Evolutionary conservation across 2,329 filamentous ascomycete genomes (phyloP), one percentile per base, ranked within the genome.

Genomic region (Ophiognomonia clavigignenti-juglandacearum): DNA sequence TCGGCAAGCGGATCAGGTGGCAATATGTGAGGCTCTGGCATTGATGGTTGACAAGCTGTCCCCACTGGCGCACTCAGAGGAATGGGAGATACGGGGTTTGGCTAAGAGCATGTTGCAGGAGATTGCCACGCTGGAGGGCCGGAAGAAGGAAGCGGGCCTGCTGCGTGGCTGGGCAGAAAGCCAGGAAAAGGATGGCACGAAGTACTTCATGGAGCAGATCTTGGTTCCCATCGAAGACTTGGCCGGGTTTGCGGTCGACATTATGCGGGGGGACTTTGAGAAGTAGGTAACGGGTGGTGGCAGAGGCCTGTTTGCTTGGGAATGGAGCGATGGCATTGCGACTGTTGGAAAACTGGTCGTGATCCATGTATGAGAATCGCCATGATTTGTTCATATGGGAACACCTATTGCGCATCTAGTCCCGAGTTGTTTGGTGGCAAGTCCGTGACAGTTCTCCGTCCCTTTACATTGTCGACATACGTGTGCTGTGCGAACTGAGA

Each of bases 21-120:
- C 71, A 9, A 61, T 80, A 41, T 75, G 73, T 51, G 75, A 82
- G 54, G 72, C 72, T 45, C 57, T 82, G 13, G 62, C 80, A 45
- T 62, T 70, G 31, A 66, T 82, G 55, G 65, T 75, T 11, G 53
- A 72, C 18, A 61, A 66, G 24, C 67, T 71, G 38, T 68, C 64
- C 1, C 68, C 68, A 0, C 54, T 60, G 23, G 71, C 65, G 4
- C 69, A 74, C 51, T 66, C 67, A 6, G 61, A 66, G 6, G 68
- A 70, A 6, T 79, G 75, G 70, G 66, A 66, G 22, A 62, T 78
- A 3, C 57, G 70, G 27, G 57, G 56, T 3, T 60, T 69, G 41
- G 75, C 76, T 2, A 65, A 58, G 39, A 65, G 66, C 18, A 69
- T 79, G 64, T 58, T 82, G 35, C 57, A 59, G 3, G 75, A 80